Evolutionary conservation across 1,284 basidiomycete species (phyloP), one percentile per base, ranked within the genome.

Genomic region (Stygiomarasmius scandens): DNA sequence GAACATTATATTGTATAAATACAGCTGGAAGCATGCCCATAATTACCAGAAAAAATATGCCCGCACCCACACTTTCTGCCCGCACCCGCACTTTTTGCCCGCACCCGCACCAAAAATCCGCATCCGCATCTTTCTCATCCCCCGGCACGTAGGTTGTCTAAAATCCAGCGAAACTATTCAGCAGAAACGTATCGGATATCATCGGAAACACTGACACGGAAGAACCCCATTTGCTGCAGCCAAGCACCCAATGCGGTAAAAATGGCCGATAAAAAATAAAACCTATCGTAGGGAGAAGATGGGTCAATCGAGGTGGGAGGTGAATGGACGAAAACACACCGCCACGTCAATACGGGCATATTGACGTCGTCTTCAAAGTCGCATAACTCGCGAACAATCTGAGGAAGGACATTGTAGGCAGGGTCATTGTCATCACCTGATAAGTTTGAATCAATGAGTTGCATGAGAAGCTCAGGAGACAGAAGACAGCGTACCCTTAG

Each of bases 161-260:
- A 27, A 34, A 34, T 20, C 19, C 14, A 34, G 41, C 9, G 43
- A 47, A 1, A 51, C 25, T 12, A 22, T 5, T 36, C 19, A 54
- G 11, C 25, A 11, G 25, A 19, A 9, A 23, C n/a, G 47, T 24
- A 52, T 24, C 16, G 12, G 24, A 46, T 38, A 16, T 2, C 9
- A 12, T 4, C 4, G 8, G n/a, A 16, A 41, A 22, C 27, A 58
- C 63, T 19, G 49, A 64, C 66, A 3, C 66, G 58, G 57, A 67
- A 67, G 56, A 66, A 67, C 5, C 66, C 66, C 66, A 67, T 67
- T 49, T 67, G 66, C 12, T 58, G 62, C n/a, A 67, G 55, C 58
- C 58, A 60, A 43, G 66, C 66, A 19, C 66, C 66, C 14, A 67
- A 63, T 6, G 66, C 66, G 3, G 65, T 66, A 53, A 67, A 63